Evolutionary conservation across 768 basidiomycete species (phyloP).

Genomic region (Pholiota molesta): DNA sequence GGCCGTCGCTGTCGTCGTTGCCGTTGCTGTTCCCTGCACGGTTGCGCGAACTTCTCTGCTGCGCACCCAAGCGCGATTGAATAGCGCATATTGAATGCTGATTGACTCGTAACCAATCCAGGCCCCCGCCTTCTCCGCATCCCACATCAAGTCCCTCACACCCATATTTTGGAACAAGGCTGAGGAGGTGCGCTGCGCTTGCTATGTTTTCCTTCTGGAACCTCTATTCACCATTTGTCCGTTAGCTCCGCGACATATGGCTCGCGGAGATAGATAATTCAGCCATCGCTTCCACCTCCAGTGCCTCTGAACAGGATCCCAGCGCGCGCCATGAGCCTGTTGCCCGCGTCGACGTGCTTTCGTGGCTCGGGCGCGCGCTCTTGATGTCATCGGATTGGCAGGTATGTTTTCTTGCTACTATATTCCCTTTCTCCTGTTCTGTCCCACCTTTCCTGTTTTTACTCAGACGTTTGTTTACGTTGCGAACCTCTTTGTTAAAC

Average conservation of each 20-base stretch:
- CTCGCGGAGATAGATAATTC: constrained; percentile 20
- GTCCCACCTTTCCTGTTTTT: no score
- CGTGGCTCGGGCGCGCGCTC: constrained; percentile 69
- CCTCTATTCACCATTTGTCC: background rate
- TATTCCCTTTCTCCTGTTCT: background rate
- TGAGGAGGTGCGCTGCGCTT: constrained; percentile 35
- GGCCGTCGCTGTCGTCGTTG: no score
- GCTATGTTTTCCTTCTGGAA: background rate
- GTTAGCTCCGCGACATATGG: constrained; percentile 54
- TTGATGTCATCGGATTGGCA: constrained; percentile 78
- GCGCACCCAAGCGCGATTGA: no score
- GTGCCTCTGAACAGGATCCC: background rate
- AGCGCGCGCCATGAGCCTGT: constrained; percentile 11
- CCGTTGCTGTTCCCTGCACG: no score
- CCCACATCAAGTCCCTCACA: constrained; percentile 57
- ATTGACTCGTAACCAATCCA: constrained; percentile 17
- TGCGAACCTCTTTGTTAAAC: no score
- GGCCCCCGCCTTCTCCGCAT: constrained; percentile 68
- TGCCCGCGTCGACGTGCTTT: constrained; percentile 55
- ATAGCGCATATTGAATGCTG: background rate
- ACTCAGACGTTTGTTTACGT: no score
- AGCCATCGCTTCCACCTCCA: constrained; percentile 5
- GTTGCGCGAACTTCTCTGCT: no score
- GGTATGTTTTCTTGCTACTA: constrained; percentile 32
- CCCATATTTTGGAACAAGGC: constrained; percentile 59